Evolutionary conservation across 164 flowering plant genomes (phyloP).

Genomic region (Aristolochia californica): DNA sequence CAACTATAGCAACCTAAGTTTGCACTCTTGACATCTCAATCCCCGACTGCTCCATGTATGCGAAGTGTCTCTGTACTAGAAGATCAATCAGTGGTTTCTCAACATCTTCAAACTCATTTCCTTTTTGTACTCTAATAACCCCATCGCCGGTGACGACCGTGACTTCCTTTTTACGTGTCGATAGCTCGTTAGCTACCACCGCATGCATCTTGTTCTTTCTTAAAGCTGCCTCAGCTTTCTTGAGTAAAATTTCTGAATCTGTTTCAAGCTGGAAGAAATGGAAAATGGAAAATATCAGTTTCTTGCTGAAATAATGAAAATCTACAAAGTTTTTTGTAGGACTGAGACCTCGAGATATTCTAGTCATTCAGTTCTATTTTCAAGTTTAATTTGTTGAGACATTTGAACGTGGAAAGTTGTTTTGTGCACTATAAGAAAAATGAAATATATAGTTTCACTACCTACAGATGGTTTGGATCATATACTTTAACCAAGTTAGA

Average conservation of each 20-base stretch:
- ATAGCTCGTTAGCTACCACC: conserved; percentile 90
- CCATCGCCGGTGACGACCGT: conserved; percentile 37
- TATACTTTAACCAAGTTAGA: no score
- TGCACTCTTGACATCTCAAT: background rate
- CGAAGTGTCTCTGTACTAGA: conserved; percentile 49
- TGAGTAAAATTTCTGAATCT: conserved; percentile 57
- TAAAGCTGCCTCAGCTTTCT: conserved; percentile 73
- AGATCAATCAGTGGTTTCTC: conserved; percentile 65
- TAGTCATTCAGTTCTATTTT: no score
- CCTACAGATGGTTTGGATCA: no score
- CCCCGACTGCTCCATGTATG: conserved; percentile 23
- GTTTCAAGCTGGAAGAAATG: conserved; percentile 69
- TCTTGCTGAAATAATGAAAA: background rate
- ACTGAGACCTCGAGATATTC: background rate
- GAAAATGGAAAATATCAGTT: conserved; percentile 2
- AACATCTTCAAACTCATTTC: conserved; percentile 29
- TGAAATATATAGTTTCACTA: no score
- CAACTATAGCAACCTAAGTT: background rate
- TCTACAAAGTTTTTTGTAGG: background rate
- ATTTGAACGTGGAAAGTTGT: no score
- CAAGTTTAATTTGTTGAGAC: no score
- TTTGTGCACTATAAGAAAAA: no score
- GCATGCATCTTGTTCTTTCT: conserved; percentile 66
- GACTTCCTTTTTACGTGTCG: conserved; percentile 76
- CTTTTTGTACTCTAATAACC: conserved; percentile 43